Base-by-base conservation (phyloP, 2,329 filamentous ascomycete species). In the Thielaviopsis punctulata region DNA sequence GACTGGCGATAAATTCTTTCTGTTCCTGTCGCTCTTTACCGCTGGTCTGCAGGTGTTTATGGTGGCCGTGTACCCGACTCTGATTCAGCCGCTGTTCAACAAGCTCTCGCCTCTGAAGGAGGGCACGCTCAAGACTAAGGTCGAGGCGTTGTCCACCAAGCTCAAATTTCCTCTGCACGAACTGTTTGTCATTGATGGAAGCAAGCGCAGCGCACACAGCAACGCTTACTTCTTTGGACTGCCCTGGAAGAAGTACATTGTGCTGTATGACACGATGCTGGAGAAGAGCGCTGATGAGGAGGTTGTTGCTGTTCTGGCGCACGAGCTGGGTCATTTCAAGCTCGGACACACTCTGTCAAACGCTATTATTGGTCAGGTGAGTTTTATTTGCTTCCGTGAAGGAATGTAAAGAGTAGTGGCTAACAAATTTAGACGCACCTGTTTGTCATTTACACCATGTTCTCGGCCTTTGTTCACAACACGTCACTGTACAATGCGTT, bases 221-320 rank as follows among this genome's bases (percentile, higher is more conserved):
- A 93, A 93, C 64, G 86, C 86, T 30, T 92, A 93, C 69, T 98
- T 98, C 71, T 95, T 93, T 61, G 92, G 92, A 56, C 77, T 98
- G 52, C 92, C 92, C 43, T 98, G 90, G 89, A 95, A 95, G 77
- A 96, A 96, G 77, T 93, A 96, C 72, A 98, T 98, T 71, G 92
- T 98, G 62, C 93, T 98, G 63, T 98, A 95, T 65, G 92, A 98
- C 65, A 98, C 93, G 4, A 70, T 98, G 57, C 88, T 98, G 57
- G 90, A 95, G 68, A 95, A 96, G 77, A 92, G 84, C 65, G 80
- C 89, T 57, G 81, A 85, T 3, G 77, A 92, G 62, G 92, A 98
- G 68, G 89, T 98, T 41, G 86, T 95, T 55, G 90, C 92, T 58
- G 89, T 98, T 51, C 73, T 98, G 51, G 89, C 87, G 33, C 92